Evolutionary conservation across 2,329 filamentous ascomycete genomes (phyloP).

Genomic region (Harringtonia aguacate): DNA sequence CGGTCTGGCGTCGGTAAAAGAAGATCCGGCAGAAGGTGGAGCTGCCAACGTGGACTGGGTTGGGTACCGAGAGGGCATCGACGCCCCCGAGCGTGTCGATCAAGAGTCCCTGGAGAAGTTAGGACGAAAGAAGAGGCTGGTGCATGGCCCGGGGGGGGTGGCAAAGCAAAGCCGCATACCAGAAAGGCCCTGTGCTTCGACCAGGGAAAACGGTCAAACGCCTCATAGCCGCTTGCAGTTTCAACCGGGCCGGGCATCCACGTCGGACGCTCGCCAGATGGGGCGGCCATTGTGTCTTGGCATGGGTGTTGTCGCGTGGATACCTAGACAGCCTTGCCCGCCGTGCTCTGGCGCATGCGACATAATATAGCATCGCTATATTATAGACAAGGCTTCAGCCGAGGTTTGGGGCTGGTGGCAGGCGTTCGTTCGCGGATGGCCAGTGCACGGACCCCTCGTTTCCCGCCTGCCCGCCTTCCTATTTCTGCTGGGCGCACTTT

Average conservation of each 20-base stretch:
- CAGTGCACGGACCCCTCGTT: neutral
- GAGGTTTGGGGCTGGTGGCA: no score
- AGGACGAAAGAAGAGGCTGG: neutral
- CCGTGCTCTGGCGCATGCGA: neutral
- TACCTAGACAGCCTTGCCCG: neutral
- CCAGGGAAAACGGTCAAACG: constrained; percentile 14
- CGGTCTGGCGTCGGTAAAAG: constrained; percentile 13
- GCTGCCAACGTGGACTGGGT: constrained; percentile 12
- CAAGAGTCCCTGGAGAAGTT: neutral
- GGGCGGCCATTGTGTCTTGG: neutral
- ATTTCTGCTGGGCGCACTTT: no score
- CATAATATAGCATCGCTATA: neutral
- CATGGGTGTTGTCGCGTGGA: no score
- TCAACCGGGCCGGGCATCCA: neutral
- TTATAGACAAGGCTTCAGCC: no score
- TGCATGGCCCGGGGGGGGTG: neutral
- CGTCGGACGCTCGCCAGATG: neutral
- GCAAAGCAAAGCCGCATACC: constrained; percentile 1
- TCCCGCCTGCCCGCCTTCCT: neutral
- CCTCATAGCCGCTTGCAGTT: constrained; percentile 7
- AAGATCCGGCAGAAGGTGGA: constrained; percentile 14
- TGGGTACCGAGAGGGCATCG: constrained; percentile 11
- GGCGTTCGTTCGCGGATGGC: no score
- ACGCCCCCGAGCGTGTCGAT: constrained; percentile 14
- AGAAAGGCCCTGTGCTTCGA: constrained; percentile 12